Conservation (phyloP, 306 rosid genomes). For the Spatholobus suberectus region DNA sequence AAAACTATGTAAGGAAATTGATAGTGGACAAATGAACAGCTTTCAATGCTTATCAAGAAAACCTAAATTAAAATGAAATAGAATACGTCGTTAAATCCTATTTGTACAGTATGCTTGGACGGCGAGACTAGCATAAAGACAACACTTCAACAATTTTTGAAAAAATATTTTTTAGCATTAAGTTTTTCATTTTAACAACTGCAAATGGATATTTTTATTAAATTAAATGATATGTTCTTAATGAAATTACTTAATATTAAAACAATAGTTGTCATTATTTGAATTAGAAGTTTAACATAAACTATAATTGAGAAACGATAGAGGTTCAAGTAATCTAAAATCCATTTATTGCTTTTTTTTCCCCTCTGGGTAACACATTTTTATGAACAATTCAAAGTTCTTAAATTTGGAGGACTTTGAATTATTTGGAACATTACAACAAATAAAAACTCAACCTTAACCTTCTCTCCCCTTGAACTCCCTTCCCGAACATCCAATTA, state of each 20-base stretch:
- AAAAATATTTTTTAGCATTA: neutral
- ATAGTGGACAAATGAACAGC: neutral
- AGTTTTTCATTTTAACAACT: neutral
- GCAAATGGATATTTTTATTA: neutral
- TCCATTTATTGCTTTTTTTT: neutral
- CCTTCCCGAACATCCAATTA: neutral
- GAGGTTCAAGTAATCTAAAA: neutral
- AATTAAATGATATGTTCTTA: neutral
- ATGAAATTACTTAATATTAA: neutral
- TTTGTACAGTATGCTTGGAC: neutral
- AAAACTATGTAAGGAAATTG: neutral
- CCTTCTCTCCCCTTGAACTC: neutral
- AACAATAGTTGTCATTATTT: neutral
- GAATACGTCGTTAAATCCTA: no score
- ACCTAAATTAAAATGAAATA: neutral
- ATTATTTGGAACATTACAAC: constrained; percentile 39
- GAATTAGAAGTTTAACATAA: neutral
- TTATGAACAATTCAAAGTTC: constrained; percentile 39
- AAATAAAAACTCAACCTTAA: constrained; percentile 17
- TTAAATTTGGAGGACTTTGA: constrained; percentile 4
- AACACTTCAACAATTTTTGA: neutral
- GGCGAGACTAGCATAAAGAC: neutral
- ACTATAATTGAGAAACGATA: neutral
- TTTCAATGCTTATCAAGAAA: neutral
- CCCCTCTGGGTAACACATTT: neutral